Base-by-base conservation (phyloP, 1,284 basidiomycete genomes). In the Tremellales sp. region DNA sequence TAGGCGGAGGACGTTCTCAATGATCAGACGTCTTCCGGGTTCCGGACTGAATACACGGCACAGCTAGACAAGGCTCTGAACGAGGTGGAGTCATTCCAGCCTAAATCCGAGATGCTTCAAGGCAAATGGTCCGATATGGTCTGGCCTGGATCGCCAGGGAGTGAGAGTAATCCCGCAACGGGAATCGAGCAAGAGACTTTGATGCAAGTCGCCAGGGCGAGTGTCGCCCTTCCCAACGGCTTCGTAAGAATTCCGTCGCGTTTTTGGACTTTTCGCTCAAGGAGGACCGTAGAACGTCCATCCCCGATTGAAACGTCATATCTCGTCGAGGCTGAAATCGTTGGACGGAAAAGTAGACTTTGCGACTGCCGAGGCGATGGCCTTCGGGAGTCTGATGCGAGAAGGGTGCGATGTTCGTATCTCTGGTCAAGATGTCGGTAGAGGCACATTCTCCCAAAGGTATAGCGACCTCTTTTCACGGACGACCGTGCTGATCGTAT, bases 371-470 rank as follows among this genome's bases (percentile, higher is more conserved):
- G 90, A 94, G 75, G 86, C 87, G 0, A 74, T 92, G 71, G 89
- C 88, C 0, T 88, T 90, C 60, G 90, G 90, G 0, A 81, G 86
- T 1, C 75, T 92, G 31, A 79, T 93, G 80, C 70, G 79, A 9
- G 85, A 88, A 47, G 87, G 86, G 1, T 80, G 76, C 53, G 84
- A 92, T 63, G 78, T 93, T 13, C 79, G 89, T 13, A 86, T 93
- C 34, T 88, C 86, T 7, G 89, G 90, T 3, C 89, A 94, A 68
- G 90, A 93, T 63, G 87, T 90, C 0, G 90, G 89, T 0, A 71
- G 89, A 31, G 89, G 89, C 2, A 93, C 87, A 3, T 93, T 93
- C 71, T 89, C 86, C 55, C 88, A 93, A 54, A 78, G 89, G 81
- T 81, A 42, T 41, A 75, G 53, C 2, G 21, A 19, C 2, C 5